Evolutionary conservation across 352 stramenopile species (phyloP).

Genomic region (Globisporangium mamillatum): DNA sequence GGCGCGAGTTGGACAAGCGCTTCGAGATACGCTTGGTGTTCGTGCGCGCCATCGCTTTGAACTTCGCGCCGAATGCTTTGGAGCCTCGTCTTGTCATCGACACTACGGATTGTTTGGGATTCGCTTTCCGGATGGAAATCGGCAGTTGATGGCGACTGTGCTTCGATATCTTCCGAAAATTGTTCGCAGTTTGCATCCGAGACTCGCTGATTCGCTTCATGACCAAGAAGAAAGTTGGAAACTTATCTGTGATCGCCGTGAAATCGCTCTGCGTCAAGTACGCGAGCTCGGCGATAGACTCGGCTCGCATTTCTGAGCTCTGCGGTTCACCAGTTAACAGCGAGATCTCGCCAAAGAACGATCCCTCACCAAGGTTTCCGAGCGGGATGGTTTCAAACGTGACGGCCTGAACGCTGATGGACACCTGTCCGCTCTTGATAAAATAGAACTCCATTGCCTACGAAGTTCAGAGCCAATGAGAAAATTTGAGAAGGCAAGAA

Average conservation of each 20-base stretch:
- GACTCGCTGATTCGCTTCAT: conserved; percentile 66
- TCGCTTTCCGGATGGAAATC: background rate
- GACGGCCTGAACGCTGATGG: conserved; percentile 37
- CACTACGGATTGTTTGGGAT: background rate
- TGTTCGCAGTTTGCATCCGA: conserved; percentile 61
- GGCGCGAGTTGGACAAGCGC: conserved; percentile 23
- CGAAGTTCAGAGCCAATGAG: background rate
- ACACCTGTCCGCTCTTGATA: conserved; percentile 65
- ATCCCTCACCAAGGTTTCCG: conserved; percentile 66
- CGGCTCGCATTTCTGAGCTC: conserved; percentile 56
- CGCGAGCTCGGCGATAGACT: conserved; percentile 62
- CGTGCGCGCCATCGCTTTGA: conserved; percentile 13
- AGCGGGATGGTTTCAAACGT: conserved; percentile 38
- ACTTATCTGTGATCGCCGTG: conserved; percentile 50
- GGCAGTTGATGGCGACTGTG: conserved; percentile 39
- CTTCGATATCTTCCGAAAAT: conserved; percentile 63
- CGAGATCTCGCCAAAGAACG: conserved; percentile 75
- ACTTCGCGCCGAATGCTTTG: background rate
- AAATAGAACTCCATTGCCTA: conserved; percentile 62
- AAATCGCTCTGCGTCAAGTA: conserved; percentile 64
- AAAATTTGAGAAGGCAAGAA: background rate
- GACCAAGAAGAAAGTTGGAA: conserved; percentile 66
- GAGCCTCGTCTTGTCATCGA: conserved; percentile 1
- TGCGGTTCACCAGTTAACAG: conserved; percentile 52
- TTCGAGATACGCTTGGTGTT: conserved; percentile 11